phyloP scores from a whole-genome alignment of 371 early-diverging fungal genomes.

The Mucor ambiguus region DNA sequence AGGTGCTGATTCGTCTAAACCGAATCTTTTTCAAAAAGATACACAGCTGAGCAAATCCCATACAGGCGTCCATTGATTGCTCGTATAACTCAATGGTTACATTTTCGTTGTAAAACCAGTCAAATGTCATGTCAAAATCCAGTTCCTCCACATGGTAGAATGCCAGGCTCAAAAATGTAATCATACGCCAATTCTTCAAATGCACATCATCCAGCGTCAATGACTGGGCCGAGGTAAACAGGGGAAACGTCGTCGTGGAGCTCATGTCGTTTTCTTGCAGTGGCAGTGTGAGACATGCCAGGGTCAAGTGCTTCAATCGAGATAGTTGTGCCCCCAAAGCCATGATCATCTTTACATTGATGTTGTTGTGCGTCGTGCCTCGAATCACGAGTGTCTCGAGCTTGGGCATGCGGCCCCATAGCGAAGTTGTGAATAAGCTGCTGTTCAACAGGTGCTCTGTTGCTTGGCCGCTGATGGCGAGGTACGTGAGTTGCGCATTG shows the following conservation, averaged over 20 bases:
- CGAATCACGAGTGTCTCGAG: slow-evolving; percentile 14
- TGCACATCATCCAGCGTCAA: slow-evolving; percentile 26
- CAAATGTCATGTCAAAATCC: slow-evolving; percentile 33
- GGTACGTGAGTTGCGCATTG: slow-evolving; percentile 20
- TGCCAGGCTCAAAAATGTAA: slow-evolving; percentile 27
- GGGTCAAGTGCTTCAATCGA: slow-evolving; percentile 17
- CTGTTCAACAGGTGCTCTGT: slow-evolving; percentile 11
- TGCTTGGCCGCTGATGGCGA: slow-evolving; percentile 21
- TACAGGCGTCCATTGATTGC: slow-evolving; percentile 30
- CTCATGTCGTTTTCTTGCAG: slow-evolving; percentile 21
- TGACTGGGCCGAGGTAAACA: slow-evolving; percentile 22
- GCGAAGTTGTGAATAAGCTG: slow-evolving; percentile 9
- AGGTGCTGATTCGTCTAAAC: slow-evolving; percentile 25
- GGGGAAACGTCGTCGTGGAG: slow-evolving; percentile 21
- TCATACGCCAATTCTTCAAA: slow-evolving; percentile 24
- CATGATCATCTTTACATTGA: slow-evolving; percentile 27
- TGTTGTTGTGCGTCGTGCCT: slow-evolving; percentile 12
- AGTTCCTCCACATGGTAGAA: slow-evolving; percentile 27
- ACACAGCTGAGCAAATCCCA: slow-evolving; percentile 32
- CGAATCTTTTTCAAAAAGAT: slow-evolving; percentile 23
- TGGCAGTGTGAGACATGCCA: slow-evolving; percentile 23
- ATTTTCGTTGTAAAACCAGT: slow-evolving; percentile 30
- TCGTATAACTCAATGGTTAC: slow-evolving; percentile 27
- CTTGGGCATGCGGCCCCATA: slow-evolving; percentile 25
- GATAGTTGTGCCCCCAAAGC: slow-evolving; percentile 27